Evolutionary conservation across 805 yeast genomes (phyloP), one percentile per base, ranked within the genome.

Genomic region (Metschnikowia picachoensis): DNA sequence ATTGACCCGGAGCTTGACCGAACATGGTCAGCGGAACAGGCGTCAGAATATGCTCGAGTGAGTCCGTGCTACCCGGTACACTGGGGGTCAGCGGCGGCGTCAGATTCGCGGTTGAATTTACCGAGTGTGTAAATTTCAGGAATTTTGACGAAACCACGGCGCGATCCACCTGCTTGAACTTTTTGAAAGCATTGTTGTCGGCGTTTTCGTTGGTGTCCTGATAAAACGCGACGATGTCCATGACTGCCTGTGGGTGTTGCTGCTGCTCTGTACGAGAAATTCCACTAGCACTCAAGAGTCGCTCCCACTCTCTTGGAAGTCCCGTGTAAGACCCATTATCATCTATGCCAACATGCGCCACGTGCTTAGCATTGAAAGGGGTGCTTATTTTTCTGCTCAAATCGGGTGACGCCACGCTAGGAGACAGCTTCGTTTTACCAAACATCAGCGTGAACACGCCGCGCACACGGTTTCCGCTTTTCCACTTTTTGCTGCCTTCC

Each of bases 271-370:
- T 85, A 52, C 79, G 82, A 6, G 96, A 81, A 48, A 94, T 90
- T 43, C 97, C 97, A 58, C 90, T 85, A 2, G 94, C 87, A 11
- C 84, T 77, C 43, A 94, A 73, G 31, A 91, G 72, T 51, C 80
- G 78, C 51, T 89, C 89, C 99, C 99, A 94, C 59, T 89, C 95
- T 28, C 80, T 83, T 0, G 99, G 99, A 36, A 94, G 71, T 2
- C 97, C 98, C 0, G 94, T 88, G 62, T 85, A 92, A 37, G 87
- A 85, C 11, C 97, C 97, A 16, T 89, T 79, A 51, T 78, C 79
- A 64, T 92, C 97, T 41, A 87, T 83, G 20, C 96, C 97, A 9
- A 94, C 98, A 60, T 94, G 98, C 14, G 94, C 89, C 31, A 89
- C 85, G 60, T 91, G 96, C 60, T 87, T 83, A 14, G 94, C 85